Evolutionary conservation across 176 grass and related monocot genomes (phyloP), one percentile per base, ranked within the genome.

Genomic region (Aegilops longissima): DNA sequence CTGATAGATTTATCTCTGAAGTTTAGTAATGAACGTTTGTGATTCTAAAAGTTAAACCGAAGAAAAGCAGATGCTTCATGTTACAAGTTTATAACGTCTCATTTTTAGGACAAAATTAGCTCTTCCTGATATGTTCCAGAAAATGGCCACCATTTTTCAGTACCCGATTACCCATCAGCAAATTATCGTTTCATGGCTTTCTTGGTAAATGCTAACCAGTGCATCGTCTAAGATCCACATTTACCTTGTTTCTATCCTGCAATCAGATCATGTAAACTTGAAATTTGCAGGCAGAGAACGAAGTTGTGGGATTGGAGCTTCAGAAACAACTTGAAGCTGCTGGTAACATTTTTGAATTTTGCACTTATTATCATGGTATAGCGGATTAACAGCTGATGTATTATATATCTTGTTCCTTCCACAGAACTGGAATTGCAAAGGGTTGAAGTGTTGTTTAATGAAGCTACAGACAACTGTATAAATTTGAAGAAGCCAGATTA

Each of bases 401-500:
- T 56, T 9, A 44, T 10, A 17, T 34, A 75, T 85, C 29, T 86
- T 80, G 38, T 81, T 86, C 27, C 29, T 70, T 17, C 45, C 83
- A 79, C 82, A 98, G 91, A 94, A 77, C 75, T 79, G 21, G 93
- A 98, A 70, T 39, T 94, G 90, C 91, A 98, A 71, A 85, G 89
- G 85, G 93, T 94, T 47, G 85, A 98, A 73, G 90, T 70, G 66
- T 79, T 94, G 62, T 98, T 98, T 79, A 95, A 94, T 81, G 79
- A 94, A 89, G 96, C 96, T 21, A 93, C 93, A 2, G 92, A 98
- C 69, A 91, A 94, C 71, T 98, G 93, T 85, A 86, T 98, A 93
- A 98, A 98, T 86, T 76, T 96, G 72, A 98, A 98, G 83, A 98
- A 82, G 83, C 91, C 88, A 51, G 90, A 96, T 61, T 87, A 91